Evolutionary conservation across 1,284 basidiomycete genomes (phyloP).

Genomic region (Ganoderma resinaceum): DNA sequence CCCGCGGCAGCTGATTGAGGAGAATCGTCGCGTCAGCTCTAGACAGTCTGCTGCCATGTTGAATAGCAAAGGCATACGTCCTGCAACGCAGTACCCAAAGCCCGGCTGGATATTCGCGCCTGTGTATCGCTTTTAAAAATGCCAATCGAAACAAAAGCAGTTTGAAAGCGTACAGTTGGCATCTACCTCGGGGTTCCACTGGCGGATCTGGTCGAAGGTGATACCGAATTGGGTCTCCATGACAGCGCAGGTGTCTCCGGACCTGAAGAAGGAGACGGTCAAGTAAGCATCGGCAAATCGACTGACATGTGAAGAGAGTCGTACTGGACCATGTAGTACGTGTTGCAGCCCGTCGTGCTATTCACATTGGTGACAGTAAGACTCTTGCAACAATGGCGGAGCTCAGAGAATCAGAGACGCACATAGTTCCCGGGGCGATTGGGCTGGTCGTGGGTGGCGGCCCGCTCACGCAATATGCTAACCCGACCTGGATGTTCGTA

Average conservation of each 20-base stretch:
- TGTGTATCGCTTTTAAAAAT: background rate
- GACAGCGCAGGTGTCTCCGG: conserved; percentile 2
- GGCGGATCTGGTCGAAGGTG: conserved; percentile 10
- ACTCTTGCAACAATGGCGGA: background rate
- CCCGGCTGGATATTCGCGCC: background rate
- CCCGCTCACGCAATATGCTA: background rate
- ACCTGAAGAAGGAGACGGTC: background rate
- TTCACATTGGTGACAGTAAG: background rate
- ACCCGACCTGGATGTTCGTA: background rate
- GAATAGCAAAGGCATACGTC: background rate
- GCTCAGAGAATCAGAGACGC: no score
- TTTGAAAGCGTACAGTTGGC: background rate
- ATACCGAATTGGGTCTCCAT: background rate
- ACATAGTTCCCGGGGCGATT: background rate
- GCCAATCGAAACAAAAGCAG: background rate
- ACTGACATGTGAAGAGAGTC: background rate
- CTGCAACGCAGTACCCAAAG: background rate
- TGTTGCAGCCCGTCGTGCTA: background rate
- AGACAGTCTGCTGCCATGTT: background rate
- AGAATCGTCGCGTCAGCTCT: background rate
- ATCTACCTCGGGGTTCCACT: conserved; percentile 9
- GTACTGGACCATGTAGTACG: background rate
- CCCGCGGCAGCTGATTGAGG: background rate
- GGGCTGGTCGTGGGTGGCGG: conserved; percentile 10
- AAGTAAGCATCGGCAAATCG: background rate